Percentiles rank a stretch among this genome's conserved stretches.
phyloP scores from a whole-genome alignment of 2,329 filamentous ascomycete genomes.

The Thelonectria rubi region DNA sequence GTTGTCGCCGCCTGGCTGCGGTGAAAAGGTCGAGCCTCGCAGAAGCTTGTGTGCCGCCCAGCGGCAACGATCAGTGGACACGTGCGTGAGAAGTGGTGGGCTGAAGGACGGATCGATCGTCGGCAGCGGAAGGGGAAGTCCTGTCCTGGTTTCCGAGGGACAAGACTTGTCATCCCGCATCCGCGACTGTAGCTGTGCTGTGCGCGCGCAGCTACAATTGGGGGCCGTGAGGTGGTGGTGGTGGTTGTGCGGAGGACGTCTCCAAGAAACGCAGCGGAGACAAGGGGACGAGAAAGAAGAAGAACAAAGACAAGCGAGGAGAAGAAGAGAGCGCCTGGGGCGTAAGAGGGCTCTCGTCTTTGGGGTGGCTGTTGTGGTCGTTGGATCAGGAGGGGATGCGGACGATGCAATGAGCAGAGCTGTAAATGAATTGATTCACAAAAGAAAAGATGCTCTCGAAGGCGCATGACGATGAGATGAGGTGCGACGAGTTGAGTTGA shows the following conservation, averaged over 20 bases:
- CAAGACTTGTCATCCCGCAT: constrained; percentile 13
- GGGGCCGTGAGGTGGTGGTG: constrained; percentile 12
- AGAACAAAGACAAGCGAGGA: constrained; percentile 24
- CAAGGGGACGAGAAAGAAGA: constrained; percentile 31
- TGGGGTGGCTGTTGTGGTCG: constrained; percentile 37
- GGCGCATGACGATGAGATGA: constrained; percentile 33
- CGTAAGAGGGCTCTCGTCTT: constrained; percentile 28
- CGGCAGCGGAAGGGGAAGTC: constrained; percentile 39
- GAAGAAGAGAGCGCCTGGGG: constrained; percentile 25
- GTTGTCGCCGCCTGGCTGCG: constrained; percentile 23
- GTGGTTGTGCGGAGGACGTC: constrained; percentile 31
- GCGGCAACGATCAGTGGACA: constrained; percentile 42
- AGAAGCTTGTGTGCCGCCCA: constrained; percentile 39
- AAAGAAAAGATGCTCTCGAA: constrained; percentile 36
- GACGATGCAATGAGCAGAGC: constrained; percentile 44
- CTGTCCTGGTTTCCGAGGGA: constrained; percentile 37
- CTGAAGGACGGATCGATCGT: constrained; percentile 45
- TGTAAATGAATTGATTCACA: constrained; percentile 46
- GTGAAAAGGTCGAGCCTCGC: constrained; percentile 38
- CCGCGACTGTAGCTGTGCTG: constrained; percentile 1
- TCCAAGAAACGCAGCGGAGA: constrained; percentile 35
- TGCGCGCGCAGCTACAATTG: constrained; percentile 6
- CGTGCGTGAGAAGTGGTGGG: constrained; percentile 47
- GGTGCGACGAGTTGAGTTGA: constrained; percentile 18
- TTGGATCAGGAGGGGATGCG: constrained; percentile 41